Base-by-base conservation (phyloP, 2,329 filamentous ascomycete species). In the Cladorrhinum sp. region DNA sequence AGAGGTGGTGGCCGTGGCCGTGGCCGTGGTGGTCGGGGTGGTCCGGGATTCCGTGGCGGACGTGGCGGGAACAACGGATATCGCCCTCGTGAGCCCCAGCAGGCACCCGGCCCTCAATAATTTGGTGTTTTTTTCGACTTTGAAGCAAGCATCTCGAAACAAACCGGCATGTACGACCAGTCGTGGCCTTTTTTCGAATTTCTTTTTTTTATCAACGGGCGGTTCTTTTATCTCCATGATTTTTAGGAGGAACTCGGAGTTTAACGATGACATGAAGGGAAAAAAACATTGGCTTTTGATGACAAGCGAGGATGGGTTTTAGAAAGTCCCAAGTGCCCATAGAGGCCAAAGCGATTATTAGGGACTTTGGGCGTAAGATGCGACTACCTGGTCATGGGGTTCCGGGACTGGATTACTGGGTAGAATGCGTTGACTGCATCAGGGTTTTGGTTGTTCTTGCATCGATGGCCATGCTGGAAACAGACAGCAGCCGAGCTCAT, bases 1-100 rank as follows among this genome's bases (percentile, higher is more conserved):
- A 69, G 74, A n/a, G 70, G 72, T 39, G 74, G 75, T 56, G 74
- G 75, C 36, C 69, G 75, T 56, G 75, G 75, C 33, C 68, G 66
- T 51, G 61, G 67, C n/a, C 68, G 66, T 51, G 61, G 67, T 14
- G 68, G 62, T 46, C 64, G 69, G 20, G 66, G 64, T 30, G 65
- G 57, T 58, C 64, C 65, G 20, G 64, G 64, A n/a, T 62, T 60
- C 0, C 62, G 66, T 21, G 65, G 66, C 9, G 65, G 60, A 8
- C 62, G 66, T 12, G 65, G 66, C 9, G 65, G 60, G 9, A 62
- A 59, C 57, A 62, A 59, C 21, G 64, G 62, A 4, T 66, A 57
- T 53, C 62, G 64, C 53, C 59, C 56, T 28, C 66, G 58, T 18
- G 60, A 65, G 14, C 39, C 61, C 2, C 66, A 67, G 57, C 26